Conservation (phyloP, 768 basidiomycete genomes). For the Rhodosporidiobolus odoratus region DNA sequence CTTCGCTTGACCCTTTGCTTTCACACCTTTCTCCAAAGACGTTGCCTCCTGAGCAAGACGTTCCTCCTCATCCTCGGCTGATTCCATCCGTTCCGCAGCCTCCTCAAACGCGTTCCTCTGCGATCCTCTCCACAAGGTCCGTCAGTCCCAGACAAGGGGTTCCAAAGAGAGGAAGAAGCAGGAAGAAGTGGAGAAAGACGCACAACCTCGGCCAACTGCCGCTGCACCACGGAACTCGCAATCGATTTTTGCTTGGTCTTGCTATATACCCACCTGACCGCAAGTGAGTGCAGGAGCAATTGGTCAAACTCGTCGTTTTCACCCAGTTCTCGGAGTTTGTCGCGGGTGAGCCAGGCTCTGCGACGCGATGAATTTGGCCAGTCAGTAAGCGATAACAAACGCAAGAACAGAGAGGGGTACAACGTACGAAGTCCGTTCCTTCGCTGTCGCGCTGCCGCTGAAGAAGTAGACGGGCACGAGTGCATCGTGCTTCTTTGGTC, state of each 20-base stretch:
- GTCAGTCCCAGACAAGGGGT: too few species aligned
- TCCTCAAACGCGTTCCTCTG: too few species aligned
- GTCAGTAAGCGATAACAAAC: background rate
- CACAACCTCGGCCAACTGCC: background rate
- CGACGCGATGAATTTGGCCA: background rate
- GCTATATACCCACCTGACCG: background rate
- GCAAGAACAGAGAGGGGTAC: background rate
- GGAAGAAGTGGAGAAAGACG: background rate
- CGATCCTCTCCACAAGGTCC: too few species aligned
- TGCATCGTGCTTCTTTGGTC: background rate
- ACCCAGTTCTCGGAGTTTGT: conserved; percentile 1
- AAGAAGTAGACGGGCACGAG: conserved; percentile 1
- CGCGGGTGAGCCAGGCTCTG: conserved; percentile 15
- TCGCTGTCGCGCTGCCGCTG: background rate
- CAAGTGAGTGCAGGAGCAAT: background rate
- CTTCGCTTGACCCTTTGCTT: background rate
- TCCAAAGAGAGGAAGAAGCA: background rate
- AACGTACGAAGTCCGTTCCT: background rate
- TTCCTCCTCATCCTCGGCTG: too few species aligned
- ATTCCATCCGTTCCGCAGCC: too few species aligned
- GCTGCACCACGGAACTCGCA: too few species aligned
- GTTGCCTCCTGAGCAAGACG: too few species aligned
- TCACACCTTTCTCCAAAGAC: too few species aligned
- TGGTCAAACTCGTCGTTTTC: conserved; percentile 22
- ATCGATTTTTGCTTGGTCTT: background rate